phyloP scores from a whole-genome alignment of 2,329 filamentous ascomycete species.

The Gremmenia infestans region DNA sequence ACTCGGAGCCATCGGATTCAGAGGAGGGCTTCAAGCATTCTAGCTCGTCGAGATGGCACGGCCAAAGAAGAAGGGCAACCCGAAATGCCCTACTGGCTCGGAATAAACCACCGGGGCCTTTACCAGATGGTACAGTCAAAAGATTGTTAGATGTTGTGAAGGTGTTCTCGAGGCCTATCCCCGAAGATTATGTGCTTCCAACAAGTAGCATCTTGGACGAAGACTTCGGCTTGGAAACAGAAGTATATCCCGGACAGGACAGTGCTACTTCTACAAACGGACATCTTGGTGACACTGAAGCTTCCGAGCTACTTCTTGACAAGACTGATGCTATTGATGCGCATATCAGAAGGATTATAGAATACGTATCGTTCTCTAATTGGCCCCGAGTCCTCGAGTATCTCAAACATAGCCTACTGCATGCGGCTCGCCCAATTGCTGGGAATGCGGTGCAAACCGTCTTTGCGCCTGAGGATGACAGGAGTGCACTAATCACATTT shows the following conservation, averaged over 20 bases:
- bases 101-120: conserved; percentile 24
- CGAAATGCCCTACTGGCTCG: conserved; percentile 22
- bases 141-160: conserved; percentile 53
- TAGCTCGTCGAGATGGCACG: conserved; percentile 1
- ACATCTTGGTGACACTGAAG: conserved; percentile 24
- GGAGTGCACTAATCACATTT: conserved; percentile 46
- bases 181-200: conserved; percentile 52
- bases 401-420: conserved; percentile 40
- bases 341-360: conserved; percentile 51
- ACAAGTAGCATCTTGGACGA: conserved; percentile 54
- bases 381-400: conserved; percentile 58
- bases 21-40: conserved; percentile 11
- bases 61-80: conserved; percentile 23
- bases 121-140: conserved; percentile 48
- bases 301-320: conserved; percentile 26
- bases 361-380: conserved; percentile 60
- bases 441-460: conserved; percentile 22
- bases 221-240: conserved; percentile 19
- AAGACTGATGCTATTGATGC: conserved; percentile 44
- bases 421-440: conserved; percentile 24
- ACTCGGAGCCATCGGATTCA: conserved; percentile 21
- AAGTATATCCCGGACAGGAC: conserved; percentile 32
- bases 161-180: conserved; percentile 52
- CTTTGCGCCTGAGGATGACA: conserved; percentile 26
- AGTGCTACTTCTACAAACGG: conserved; percentile 23